phyloP scores from a whole-genome alignment of 345 rosid genomes.

The Psidium guajava region DNA sequence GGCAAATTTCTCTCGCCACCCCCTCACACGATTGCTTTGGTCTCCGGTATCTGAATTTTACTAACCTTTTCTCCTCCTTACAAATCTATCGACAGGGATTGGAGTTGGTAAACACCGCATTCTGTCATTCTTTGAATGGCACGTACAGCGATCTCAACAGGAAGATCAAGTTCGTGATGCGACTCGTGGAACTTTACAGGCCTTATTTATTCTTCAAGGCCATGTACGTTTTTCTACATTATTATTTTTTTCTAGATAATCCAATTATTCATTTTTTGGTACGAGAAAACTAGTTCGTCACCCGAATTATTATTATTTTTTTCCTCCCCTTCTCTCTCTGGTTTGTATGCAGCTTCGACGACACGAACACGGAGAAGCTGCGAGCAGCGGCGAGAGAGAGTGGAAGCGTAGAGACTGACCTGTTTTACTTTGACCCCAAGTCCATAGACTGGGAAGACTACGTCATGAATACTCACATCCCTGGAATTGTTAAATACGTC shows the following conservation, averaged over 20 bases:
- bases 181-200: conserved; percentile 19
- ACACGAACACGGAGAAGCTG: conserved; percentile 39
- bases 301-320: not conserved
- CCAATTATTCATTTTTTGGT: not conserved
- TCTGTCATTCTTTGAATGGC: conserved; percentile 4
- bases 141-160: not conserved
- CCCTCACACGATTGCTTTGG: not conserved
- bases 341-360: conserved; percentile 49
- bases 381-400: conserved; percentile 19
- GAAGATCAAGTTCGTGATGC: conserved; percentile 16
- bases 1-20: conserved; percentile 16
- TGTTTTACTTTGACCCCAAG: conserved; percentile 50
- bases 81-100: not conserved
- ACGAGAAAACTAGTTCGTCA: not conserved
- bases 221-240: not conserved
- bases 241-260: not conserved
- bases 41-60: not conserved
- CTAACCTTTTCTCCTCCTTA: not conserved
- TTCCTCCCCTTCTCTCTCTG: not conserved
- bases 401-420: conserved; percentile 9
- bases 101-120: conserved; percentile 2
- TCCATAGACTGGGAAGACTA: conserved; percentile 62
- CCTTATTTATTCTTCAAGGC: conserved; percentile 26
- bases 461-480: conserved; percentile 41
- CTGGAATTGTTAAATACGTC: conserved; percentile 48